Percentiles rank a stretch among this genome's conserved stretches.
Conservation (phyloP, 495 filamentous ascomycete species). For the Pyrenopolyporus hunteri region DNA sequence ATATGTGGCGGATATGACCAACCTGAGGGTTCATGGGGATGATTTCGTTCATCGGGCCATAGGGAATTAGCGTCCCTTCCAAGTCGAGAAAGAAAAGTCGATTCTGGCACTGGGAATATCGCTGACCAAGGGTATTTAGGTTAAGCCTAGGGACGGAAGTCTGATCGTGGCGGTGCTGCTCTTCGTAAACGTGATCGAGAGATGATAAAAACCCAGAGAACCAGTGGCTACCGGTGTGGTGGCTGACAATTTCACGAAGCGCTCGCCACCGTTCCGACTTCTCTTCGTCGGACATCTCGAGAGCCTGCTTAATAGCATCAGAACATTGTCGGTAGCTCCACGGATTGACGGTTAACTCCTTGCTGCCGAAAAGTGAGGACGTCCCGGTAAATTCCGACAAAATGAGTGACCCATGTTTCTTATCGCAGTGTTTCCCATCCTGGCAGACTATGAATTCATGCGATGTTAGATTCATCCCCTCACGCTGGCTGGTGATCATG, state of each 20-base stretch:
- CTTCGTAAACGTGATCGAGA: conserved; percentile 74
- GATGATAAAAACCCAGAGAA: conserved; percentile 72
- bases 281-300: conserved; percentile 76
- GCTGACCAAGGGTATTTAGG: conserved; percentile 62
- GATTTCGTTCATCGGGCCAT: conserved; percentile 78
- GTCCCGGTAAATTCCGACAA: conserved; percentile 93
- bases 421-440: conserved; percentile 74
- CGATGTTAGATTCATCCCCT: conserved; percentile 93
- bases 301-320: conserved; percentile 77
- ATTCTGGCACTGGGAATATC: conserved; percentile 66
- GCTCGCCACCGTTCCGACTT: conserved; percentile 74
- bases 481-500: conserved; percentile 90
- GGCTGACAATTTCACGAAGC: conserved; percentile 74
- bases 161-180: conserved; percentile 81
- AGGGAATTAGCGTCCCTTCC: conserved; percentile 87
- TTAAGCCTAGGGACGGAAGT: conserved; percentile 84
- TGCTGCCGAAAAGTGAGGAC: conserved; percentile 77
- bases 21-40: conserved; percentile 81
- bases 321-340: conserved; percentile 91
- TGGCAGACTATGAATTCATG: conserved; percentile 95
- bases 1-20: conserved; percentile 13
- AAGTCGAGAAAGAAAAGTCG: conserved; percentile 90
- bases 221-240: conserved; percentile 84
- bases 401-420: conserved; percentile 86
- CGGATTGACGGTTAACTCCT: conserved; percentile 84